Evolutionary conservation across 345 rosid species (phyloP), one percentile per base, ranked within the genome.

Genomic region (Ricinus communis): DNA sequence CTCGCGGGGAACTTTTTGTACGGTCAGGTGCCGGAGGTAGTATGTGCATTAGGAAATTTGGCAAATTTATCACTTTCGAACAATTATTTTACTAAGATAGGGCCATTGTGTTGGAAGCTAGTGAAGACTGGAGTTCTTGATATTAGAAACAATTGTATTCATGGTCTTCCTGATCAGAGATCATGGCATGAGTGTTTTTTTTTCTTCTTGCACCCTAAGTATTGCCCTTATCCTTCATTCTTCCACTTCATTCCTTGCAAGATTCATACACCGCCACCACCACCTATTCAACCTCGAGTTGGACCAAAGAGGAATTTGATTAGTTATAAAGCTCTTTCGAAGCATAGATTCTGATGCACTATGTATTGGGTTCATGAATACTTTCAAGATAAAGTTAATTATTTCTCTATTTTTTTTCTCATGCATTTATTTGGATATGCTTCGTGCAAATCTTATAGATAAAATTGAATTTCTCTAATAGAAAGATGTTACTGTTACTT

Each of bases 1-100:
- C 62, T 86, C 33, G 79, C 89, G 2, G 40, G 76, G 3, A 86
- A 86, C 70, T 61, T 54, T 30, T 60, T 86, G 43, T 82, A 72
- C 68, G 86, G 83, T 0, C 62, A 65, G 53, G 75, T 85, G 36
- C 86, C 88, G 15, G 86, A 83, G 72, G 76, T 41, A 28, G 5
- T 81, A 16, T 85, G 88, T 41, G 52, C 58, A 9, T 41, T 77
- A 19, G 61, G 55, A 33, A 85, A 69, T 5, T 51, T 81, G 28
- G 33, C 1, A 38, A 85, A 72, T 36, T 62, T 85, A 14, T 74
- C 85, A 0, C 61, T 81, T n/a, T 83, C 87, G 1, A 30, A 62
- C 18, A 86, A 86, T 71, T 86, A 77, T 66, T 83, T 86, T 66
- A 77, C 62, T 22, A 1, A 46, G 13, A 40, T 79, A 5, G 85